Base-by-base conservation (phyloP, 257 asterid species). In the Cynanchum wilfordii region DNA sequence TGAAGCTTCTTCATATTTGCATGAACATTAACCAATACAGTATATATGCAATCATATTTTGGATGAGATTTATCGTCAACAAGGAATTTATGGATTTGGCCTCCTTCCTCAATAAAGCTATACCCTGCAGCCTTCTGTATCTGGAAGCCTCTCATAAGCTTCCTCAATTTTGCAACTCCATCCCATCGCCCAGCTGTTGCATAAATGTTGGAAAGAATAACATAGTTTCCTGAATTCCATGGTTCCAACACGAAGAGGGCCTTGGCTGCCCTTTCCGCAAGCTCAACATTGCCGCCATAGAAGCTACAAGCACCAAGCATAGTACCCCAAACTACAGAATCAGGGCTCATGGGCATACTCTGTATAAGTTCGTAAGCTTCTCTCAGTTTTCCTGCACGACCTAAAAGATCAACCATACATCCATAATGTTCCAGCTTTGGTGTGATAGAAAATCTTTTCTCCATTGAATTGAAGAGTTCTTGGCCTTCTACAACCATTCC, bases 301-400 rank as follows among this genome's bases (percentile, higher is more conserved):
- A 93, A 93, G 82, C 96, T 93, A 82, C 96, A 93, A 6, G 95
- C 96, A 24, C 95, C 96, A 1, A 89, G 86, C 79, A 91, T 70
- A 22, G 91, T 78, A 74, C 97, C 98, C 96, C 98, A 93, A 12
- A 93, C 84, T 44, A 93, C 92, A 20, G 95, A 84, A 77, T 93
- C 98, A 0, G 97, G 90, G 76, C 75, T 87, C 97, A 90, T 87
- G 12, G 98, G 94, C 96, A 90, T 93, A 11, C 78, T 60, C 52
- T 75, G 78, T 66, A 88, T 84, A 0, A 90, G 89, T 54, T 82
- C 49, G 69, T 86, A 85, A 52, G 95, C 93, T 82, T 89, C 91
- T 73, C 88, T 78, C 40, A 93, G 50, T 63, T 81, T 65, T 56
- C 95, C 93, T 16, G 90, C 96, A 67, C 98, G 89, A 17, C 97